Evolutionary conservation across 805 yeast species (phyloP).

Genomic region (Zygosaccharomyces pseudorouxii): DNA sequence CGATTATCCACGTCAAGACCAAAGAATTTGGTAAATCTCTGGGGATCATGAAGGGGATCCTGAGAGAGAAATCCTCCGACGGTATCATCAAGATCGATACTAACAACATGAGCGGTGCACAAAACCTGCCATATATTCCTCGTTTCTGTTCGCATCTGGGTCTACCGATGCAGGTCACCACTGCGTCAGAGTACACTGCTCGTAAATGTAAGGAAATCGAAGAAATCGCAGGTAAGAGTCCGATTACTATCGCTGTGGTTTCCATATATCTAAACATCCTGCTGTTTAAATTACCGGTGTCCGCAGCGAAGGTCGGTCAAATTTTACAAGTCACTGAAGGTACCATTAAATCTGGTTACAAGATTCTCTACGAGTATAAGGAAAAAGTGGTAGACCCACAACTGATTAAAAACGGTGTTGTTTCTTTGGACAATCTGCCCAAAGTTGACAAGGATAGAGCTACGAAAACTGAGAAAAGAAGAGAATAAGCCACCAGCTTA

Average conservation of each 20-base stretch:
- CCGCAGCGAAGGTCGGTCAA: constrained; percentile 80
- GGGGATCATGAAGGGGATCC: constrained; percentile 71
- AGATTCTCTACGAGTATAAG: constrained; percentile 70
- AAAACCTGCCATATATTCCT: constrained; percentile 92
- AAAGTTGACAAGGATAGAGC: constrained; percentile 31
- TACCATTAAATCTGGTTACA: constrained; percentile 88
- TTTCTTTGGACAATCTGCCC: constrained; percentile 31
- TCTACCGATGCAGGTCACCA: constrained; percentile 73
- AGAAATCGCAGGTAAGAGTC: constrained; percentile 92
- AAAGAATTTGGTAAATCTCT: constrained; percentile 92
- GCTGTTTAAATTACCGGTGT: constrained; percentile 72
- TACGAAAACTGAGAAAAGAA: constrained; percentile 18
- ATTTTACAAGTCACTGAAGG: constrained; percentile 96
- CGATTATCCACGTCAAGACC: constrained; percentile 86
- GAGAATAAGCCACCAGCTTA: constrained; percentile 2
- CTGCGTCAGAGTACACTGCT: constrained; percentile 91
- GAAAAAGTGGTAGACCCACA: constrained; percentile 51
- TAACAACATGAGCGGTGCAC: constrained; percentile 59
- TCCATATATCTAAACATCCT: constrained; percentile 90
- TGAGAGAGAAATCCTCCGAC: constrained; percentile 42
- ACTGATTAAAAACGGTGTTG: constrained; percentile 30
- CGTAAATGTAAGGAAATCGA: constrained; percentile 86
- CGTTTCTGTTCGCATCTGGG: constrained; percentile 96
- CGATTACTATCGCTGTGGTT: constrained; percentile 96
- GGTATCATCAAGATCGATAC: constrained; percentile 39